Evolutionary conservation across 1,139 yeast genomes (phyloP).

Genomic region (Pichia sp.): DNA sequence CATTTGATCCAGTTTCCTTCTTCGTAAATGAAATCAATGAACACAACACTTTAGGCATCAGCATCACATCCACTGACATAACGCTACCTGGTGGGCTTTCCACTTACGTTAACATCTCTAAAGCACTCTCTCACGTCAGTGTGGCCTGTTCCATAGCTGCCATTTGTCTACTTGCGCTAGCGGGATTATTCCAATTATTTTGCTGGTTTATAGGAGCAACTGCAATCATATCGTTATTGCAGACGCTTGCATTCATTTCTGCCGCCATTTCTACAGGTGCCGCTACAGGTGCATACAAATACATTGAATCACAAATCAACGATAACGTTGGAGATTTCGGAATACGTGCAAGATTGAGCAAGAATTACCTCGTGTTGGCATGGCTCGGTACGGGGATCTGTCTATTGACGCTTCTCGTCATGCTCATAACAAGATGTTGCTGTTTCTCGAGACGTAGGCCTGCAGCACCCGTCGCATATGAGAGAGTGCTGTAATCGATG

Average conservation of each 20-base stretch:
- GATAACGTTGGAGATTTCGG: conserved; percentile 30
- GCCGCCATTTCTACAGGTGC: conserved; percentile 34
- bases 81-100: conserved; percentile 29
- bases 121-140: conserved; percentile 36
- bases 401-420: conserved; percentile 32
- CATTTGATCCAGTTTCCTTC: conserved; percentile 47
- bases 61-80: conserved; percentile 14
- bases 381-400: conserved; percentile 40
- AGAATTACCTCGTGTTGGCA: conserved; percentile 30
- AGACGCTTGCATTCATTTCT: conserved; percentile 25
- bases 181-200: conserved; percentile 32
- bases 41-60: conserved; percentile 17
- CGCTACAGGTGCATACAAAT: conserved; percentile 37
- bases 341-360: conserved; percentile 28
- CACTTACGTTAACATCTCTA: conserved; percentile 29
- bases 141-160: conserved; percentile 42
- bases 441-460: neutral
- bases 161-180: conserved; percentile 33
- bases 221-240: conserved; percentile 28
- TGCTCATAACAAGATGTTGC: conserved; percentile 26
- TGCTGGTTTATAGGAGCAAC: conserved; percentile 25
- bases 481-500: conserved; percentile 1
- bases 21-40: conserved; percentile 35
- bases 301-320: conserved; percentile 33
- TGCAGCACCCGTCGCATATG: neutral